phyloP scores from a whole-genome alignment of 2,329 filamentous ascomycete genomes.

The Aspergillus sp. region DNA sequence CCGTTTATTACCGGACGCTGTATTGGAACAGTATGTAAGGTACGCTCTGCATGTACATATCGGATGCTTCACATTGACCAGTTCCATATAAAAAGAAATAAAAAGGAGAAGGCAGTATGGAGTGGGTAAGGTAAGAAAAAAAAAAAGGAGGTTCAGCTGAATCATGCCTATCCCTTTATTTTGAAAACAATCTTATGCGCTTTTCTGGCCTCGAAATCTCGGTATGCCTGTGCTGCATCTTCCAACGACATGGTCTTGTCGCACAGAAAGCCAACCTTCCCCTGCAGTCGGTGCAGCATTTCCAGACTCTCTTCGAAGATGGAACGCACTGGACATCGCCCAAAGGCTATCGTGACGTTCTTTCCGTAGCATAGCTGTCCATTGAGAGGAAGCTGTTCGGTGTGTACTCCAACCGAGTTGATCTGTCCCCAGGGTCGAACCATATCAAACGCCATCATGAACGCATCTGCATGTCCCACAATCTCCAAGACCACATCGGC shows the following conservation, averaged over 20 bases:
- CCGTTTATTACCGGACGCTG: too few species aligned
- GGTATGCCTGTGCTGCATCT: neutral
- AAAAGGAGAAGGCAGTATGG: too few species aligned
- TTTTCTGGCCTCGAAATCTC: neutral
- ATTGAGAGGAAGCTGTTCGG: conserved; percentile 38
- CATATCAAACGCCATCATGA: conserved; percentile 63
- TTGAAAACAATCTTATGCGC: neutral
- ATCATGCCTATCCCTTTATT: neutral
- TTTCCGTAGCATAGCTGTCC: neutral
- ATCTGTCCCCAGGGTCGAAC: conserved; percentile 65
- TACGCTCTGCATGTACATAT: too few species aligned
- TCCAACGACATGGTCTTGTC: neutral
- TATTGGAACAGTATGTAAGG: too few species aligned
- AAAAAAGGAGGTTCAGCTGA: too few species aligned
- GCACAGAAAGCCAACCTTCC: neutral
- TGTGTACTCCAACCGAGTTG: conserved; percentile 65
- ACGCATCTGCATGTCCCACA: conserved; percentile 60
- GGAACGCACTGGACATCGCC: neutral
- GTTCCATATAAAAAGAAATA: too few species aligned
- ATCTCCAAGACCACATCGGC: conserved; percentile 76
- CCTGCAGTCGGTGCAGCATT: neutral
- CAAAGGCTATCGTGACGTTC: neutral
- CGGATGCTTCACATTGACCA: too few species aligned
- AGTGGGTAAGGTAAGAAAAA: too few species aligned
- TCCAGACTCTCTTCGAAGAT: neutral